phyloP scores from a whole-genome alignment of 2,329 filamentous ascomycete species.

The Cladophialophora exuberans region DNA sequence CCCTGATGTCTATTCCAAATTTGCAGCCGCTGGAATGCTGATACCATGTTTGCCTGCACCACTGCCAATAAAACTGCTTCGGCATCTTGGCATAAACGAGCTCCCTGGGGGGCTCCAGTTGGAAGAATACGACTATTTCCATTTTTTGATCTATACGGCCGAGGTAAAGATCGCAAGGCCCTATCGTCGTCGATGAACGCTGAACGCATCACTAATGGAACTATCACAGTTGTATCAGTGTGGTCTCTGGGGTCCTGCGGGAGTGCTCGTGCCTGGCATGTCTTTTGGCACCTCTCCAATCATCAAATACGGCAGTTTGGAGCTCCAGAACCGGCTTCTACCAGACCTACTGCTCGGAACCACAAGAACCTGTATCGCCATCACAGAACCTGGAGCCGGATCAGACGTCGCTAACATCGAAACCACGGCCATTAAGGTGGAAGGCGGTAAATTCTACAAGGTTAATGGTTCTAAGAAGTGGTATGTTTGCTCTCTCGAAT shows the following conservation, averaged over 20 bases:
- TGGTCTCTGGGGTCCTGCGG: conserved; percentile 32
- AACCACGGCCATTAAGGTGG: conserved; percentile 63
- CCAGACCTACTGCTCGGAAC: conserved; percentile 68
- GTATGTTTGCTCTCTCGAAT: no score
- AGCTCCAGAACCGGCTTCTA: conserved; percentile 66
- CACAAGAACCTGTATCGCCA: conserved; percentile 72
- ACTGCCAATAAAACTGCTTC: not conserved
- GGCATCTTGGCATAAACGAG: not conserved
- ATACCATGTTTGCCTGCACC: not conserved
- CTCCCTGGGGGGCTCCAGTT: not conserved
- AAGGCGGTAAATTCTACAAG: conserved; percentile 49
- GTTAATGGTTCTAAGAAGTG: conserved; percentile 79
- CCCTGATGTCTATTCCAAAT: not conserved
- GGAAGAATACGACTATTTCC: conserved; percentile 2
- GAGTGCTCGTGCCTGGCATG: not conserved
- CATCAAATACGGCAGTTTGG: conserved; percentile 64
- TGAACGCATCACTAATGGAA: not conserved
- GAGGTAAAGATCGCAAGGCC: not conserved
- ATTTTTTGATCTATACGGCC: not conserved
- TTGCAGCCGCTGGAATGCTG: not conserved
- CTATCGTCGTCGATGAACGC: not conserved
- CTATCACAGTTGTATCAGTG: not conserved
- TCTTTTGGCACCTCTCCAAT: conserved; percentile 72
- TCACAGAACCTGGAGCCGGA: conserved; percentile 75
- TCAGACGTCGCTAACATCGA: conserved; percentile 67